Percentiles rank a stretch among this genome's conserved stretches.
These are phyloP conservation scores for Acorus calamus DNA, from an alignment of 106 monocot genomes.

Conservation along the genomic window DNA sequence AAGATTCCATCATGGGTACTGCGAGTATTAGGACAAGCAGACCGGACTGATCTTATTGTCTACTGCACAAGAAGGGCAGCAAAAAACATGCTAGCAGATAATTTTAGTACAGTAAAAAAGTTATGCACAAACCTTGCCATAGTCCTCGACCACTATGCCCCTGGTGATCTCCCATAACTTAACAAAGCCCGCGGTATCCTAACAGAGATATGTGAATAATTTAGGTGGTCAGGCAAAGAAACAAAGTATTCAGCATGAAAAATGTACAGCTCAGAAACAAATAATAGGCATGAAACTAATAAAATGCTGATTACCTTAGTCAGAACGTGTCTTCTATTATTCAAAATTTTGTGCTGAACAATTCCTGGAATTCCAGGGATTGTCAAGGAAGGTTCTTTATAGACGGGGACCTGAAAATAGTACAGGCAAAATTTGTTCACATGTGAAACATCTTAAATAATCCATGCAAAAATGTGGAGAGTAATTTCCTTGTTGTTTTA, in stretches of 20 bases:
- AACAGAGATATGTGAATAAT: conserved; percentile 7
- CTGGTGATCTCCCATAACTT: conserved; percentile 94
- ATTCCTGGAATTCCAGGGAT: conserved; percentile 83
- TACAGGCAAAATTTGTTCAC: too few species aligned
- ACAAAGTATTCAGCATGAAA: neutral
- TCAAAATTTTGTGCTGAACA: conserved; percentile 89
- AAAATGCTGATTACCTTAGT: conserved; percentile 70
- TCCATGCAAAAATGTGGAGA: too few species aligned
- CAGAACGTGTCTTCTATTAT: conserved; percentile 88
- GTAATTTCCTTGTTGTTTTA: too few species aligned
- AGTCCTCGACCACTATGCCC: conserved; percentile 78
- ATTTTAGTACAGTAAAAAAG: neutral
- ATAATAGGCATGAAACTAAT: neutral
- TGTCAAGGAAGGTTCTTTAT: conserved; percentile 58
- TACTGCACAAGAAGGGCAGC: neutral
- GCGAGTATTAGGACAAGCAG: too few species aligned
- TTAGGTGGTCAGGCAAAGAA: neutral
- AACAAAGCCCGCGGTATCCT: conserved; percentile 83
- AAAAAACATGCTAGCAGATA: neutral
- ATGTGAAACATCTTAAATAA: too few species aligned
- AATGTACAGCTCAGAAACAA: neutral
- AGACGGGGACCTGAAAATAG: conserved; percentile 57
- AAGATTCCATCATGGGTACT: neutral
- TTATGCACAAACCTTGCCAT: conserved; percentile 58
- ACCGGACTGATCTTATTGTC: neutral